Base-by-base conservation (phyloP, 208 protist genomes). In the Leishmania amazonensis region DNA sequence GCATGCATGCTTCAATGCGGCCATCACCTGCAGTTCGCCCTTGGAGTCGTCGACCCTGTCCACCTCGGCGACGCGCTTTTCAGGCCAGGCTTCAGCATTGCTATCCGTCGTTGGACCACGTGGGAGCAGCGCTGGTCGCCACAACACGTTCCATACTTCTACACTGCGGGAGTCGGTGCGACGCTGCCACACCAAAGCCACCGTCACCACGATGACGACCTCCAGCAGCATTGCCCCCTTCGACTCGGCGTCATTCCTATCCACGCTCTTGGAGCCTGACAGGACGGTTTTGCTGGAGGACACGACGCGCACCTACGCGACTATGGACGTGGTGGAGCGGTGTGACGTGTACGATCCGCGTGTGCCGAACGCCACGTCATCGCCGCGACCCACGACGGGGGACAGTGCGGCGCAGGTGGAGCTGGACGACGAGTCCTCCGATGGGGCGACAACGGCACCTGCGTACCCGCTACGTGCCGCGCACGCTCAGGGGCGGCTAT, bases 271-370 rank as follows among this genome's bases (percentile, higher is more conserved):
- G 31, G 85, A 96, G 65, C 94, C 94, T 0, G 87, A 84, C 31
- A 77, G 81, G 73, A 97, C 91, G 28, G 83, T 97, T 4, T 28
- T 85, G 9, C 84, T 97, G 1, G 85, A 85, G 70, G 94, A 97
- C 71, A 88, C 90, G 17, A 89, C 90, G 42, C 92, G 94, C 53
- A 95, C 90, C 40, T 97, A 97, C 83, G 62, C 70, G n/a, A 92
- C 90, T 3, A 96, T 97, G 94, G 92, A 97, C 78, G 87, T 95
- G 3, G 92, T 96, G 74, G 88, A 86, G n/a, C 86, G 81, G 57
- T 88, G 87, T 17, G 85, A 88, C 71, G 79, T 87, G 49, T 97
- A 95, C 81, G 86, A 97, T 57, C 94, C 92, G 13, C 31, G 58
- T 4, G 13, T 51, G 28, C 88, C 87, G 1, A 97, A 97, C 80